Evolutionary conservation across 495 filamentous ascomycete species (phyloP), one percentile per base, ranked within the genome.

Genomic region (Aspergillus homomorphus): DNA sequence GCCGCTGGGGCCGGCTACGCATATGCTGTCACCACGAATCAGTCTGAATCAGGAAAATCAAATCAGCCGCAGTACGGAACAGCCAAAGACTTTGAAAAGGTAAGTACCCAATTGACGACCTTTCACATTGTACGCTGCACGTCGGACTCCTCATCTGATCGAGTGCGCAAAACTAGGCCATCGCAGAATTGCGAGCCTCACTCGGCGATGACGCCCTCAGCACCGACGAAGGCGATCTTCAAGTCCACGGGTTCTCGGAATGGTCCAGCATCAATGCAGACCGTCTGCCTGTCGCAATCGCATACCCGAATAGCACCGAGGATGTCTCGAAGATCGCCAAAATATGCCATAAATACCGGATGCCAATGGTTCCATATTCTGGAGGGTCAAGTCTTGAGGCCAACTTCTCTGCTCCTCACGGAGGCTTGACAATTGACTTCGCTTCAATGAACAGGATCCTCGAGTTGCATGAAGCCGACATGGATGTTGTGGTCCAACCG

Each of bases 401-500:
- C 12, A 92, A 95, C 67, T 96, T 96, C 70, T 87, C 90, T 1
- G 89, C 91, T 3, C 89, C 91, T 0, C 86, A 84, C 68, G 90
- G 91, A 12, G 92, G 92, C 16, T 82, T 97, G 68, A 91, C 86
- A 55, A 89, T 97, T 44, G 92, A 97, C 65, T 96, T 97, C 67
- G 83, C 84, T 16, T 82, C 77, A 62, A 97, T 97, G 92, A 85
- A 95, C 67, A 80, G 87, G 61, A 88, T 96, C 28, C 42, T 96
- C 26, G 77, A 85, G 44, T 77, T 96, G 49, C 87, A 96, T 69
- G 84, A 89, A 53, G 87, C 88, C 5, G 92, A 97, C 70, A 88
- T 96, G 88, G 92, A 97, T 66, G 77, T 96, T 57, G 87, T 94
- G 6, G 92, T 96, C 9, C 92, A 96, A 65, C 92, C 92, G 2